Conservation (phyloP, 768 basidiomycete genomes). For the Lactarius evosmus region DNA sequence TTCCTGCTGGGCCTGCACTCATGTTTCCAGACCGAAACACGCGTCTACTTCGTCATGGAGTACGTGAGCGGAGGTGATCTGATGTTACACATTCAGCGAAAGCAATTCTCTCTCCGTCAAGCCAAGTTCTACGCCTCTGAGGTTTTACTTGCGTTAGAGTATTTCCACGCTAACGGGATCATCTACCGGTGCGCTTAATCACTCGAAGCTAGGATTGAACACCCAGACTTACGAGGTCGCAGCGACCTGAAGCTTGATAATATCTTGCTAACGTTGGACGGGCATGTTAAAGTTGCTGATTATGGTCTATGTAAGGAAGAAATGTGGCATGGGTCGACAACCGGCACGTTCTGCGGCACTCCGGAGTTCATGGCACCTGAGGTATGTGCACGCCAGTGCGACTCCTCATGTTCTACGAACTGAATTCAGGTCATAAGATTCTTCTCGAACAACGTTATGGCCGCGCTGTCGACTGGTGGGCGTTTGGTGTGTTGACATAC, state of each 20-base stretch:
- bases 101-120: conserved; percentile 97
- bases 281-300: conserved; percentile 98
- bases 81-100: conserved; percentile 98
- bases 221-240: conserved; percentile 1
- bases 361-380: conserved; percentile 99
- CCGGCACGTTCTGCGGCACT: conserved; percentile 98
- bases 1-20: conserved; percentile 96
- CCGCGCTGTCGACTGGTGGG: conserved; percentile 99
- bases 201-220: neutral
- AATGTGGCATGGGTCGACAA: conserved; percentile 95
- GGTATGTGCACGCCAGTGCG: conserved; percentile 45
- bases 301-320: conserved; percentile 99
- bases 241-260: conserved; percentile 98
- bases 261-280: conserved; percentile 92
- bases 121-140: conserved; percentile 99
- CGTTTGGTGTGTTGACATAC: conserved; percentile 96
- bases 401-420: neutral
- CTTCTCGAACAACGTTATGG: conserved; percentile 98
- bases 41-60: conserved; percentile 99
- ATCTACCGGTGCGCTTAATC: conserved; percentile 79
- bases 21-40: conserved; percentile 99
- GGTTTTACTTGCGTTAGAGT: conserved; percentile 91
- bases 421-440: conserved; percentile 54
- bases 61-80: conserved; percentile 98
- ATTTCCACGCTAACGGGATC: conserved; percentile 98